Base-by-base conservation (phyloP, 73 alveolate genomes). In the Paramecium bursaria region DNA sequence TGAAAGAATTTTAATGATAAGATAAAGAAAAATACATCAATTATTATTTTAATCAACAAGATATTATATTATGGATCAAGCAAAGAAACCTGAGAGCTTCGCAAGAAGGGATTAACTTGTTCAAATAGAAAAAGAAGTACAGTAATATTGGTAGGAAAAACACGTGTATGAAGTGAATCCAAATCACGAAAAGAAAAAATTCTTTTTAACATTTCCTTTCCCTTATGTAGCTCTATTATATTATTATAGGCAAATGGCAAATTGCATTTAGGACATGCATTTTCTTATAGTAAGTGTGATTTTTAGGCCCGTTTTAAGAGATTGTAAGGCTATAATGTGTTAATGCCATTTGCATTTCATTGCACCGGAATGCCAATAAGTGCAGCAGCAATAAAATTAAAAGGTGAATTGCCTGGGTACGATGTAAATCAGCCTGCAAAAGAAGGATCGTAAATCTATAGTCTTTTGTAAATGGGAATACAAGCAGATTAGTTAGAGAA, bases 341-440 rank as follows among this genome's bases (percentile, higher is more conserved):
- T 98, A 49, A 92, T 95, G 86, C 99, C 99, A 19, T 97, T 97
- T 75, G 99, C 97, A 74, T 97, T 98, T 92, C 99, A 98, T 89
- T 95, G 99, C 90, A 97, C 99, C 0, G 99, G 99, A 29, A 95
- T 97, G 99, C 99, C 99, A 44, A 98, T 98, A 5, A 94, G 98
- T 35, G 99, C 99, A 3, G 97, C 98, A 5, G 99, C 99, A 13
- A 67, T 86, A 89, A 98, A 91, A 76, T 94, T 98, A 22, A 75
- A 86, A 48, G 88, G 92, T 39, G 99, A 96, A 82, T 87, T 96
- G 26, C 74, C 39, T n/a, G 25, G 33, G 74, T 80, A 73, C 17
- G 55, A 48, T 46, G 35, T 11, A 29, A 46, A 29, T 67, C 85
- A 25, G 22, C 44, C 13, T 29, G 27, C 79, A 51, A 52, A 86